A percentile compares a stretch with the other conserved stretches of the same genome.
phyloP scores from a whole-genome alignment of 2,329 filamentous ascomycete species.

The Fusarium transvaalense region DNA sequence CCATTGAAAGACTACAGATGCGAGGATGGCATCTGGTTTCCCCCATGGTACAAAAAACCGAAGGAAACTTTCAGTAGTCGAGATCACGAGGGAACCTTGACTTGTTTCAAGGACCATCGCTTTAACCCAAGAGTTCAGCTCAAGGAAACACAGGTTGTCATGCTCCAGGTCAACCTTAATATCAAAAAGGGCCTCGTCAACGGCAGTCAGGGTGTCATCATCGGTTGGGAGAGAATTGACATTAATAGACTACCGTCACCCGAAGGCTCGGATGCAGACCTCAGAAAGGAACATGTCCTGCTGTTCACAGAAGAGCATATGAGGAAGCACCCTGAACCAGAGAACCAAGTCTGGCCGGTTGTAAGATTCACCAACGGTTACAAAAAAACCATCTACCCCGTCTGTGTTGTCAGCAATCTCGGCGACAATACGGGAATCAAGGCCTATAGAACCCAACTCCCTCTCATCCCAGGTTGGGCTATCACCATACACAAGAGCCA shows the following conservation, averaged over 20 bases:
- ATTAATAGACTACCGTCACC: neutral
- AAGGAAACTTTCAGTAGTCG: no score
- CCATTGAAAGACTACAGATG: neutral
- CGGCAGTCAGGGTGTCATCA: constrained; percentile 47
- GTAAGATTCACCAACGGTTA: constrained; percentile 65
- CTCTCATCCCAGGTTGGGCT: constrained; percentile 70
- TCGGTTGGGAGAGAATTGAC: constrained; percentile 34
- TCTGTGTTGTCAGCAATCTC: constrained; percentile 62
- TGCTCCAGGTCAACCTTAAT: constrained; percentile 46
- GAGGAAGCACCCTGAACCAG: accelerated
- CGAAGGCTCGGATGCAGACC: neutral
- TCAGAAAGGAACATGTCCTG: neutral
- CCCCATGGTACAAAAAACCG: neutral
- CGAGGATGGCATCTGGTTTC: neutral
- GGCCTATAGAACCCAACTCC: constrained; percentile 71
- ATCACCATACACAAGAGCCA: constrained; percentile 74
- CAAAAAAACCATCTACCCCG: constrained; percentile 61
- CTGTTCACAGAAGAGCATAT: neutral
- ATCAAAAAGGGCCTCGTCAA: constrained; percentile 32
- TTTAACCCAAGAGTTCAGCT: constrained; percentile 30
- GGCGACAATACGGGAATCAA: constrained; percentile 55
- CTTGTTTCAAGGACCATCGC: constrained; percentile 9
- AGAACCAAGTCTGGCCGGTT: constrained; percentile 26
- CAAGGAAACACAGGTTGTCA: constrained; percentile 36
- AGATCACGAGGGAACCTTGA: neutral